Evolutionary conservation across 805 yeast genomes (phyloP), one percentile per base, ranked within the genome.

Genomic region (Metschnikowia henanensis): DNA sequence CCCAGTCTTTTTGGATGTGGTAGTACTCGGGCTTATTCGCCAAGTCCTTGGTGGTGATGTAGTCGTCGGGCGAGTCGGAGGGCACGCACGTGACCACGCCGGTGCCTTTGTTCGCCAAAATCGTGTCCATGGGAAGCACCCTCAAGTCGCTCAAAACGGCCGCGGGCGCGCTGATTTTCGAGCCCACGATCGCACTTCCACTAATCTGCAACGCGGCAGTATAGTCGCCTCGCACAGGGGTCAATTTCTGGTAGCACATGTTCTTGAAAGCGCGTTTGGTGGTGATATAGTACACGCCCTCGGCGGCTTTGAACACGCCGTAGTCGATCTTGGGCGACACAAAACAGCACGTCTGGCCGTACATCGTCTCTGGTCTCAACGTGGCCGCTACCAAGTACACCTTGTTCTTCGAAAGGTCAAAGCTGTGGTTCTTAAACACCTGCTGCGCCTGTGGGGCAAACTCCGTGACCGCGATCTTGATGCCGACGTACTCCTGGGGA

Each of bases 31-130:
- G 86, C 72, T 92, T 92, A 74, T 88, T 82, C 57, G 77, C 77
- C 57, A 94, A 78, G 55, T 94, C 99, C 58, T 75, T 76, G 37
- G 85, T 79, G 47, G 97, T 94, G 68, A 92, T 83, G 62, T 60
- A 94, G 73, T 94, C 99, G 73, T 94, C 99, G 49, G 99, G 98
- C 45, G 98, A 91, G 68, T 91, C 97, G n/a, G 96, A 84, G 50
- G 98, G 99, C 51, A 91, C 98, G 75, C 97, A 94, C 5, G 98
- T 92, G 46, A 94, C 99, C 35, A 94, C 97, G 75, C 98, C 99
- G 35, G 98, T 94, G 79, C 99, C 99, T 75, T 94, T 94, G 44
- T 82, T 76, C 31, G 96, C 95, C 65, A 92, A 76, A 43, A 94
- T 92, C 30, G 97, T 89, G 68, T 92, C 98, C 99, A 94, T 94